Evolutionary conservation across 2,329 filamentous ascomycete species (phyloP), one percentile per base, ranked within the genome.

Genomic region (Ascochyta rabiei): DNA sequence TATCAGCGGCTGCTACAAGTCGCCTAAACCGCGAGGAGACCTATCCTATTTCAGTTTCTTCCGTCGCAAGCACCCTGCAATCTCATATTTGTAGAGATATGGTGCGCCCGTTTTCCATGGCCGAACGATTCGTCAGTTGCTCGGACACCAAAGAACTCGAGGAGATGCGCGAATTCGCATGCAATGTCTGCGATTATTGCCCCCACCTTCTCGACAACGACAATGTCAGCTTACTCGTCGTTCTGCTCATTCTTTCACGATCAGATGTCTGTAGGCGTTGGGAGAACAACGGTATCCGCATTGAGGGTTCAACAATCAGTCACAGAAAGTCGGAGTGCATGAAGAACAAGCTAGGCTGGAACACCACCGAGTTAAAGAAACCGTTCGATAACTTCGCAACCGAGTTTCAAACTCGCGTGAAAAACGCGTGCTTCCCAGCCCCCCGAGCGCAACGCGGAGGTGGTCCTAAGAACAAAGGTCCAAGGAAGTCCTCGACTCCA

Each of bases 151-250:
- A 59, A n/a, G 66, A 72, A 47, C 67, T 75, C 5, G 63, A 63
- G 34, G 60, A 66, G 24, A 63, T 74, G 62, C 71, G 69, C 23
- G 60, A 68, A 19, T 73, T 72, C 31, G 72, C 71, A 8, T 73
- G 68, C 37, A 68, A 73, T 38, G 66, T 74, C 19, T 71, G 68
- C 50, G 71, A 75, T 48, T 75, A 69, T 38, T 70, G 70, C n/a
- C 72, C 72, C 15, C 72, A 75, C 41, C 67, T 75, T 16, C 67
- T 75, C 8, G 72, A 75, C 50, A 75, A 75, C 43, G 72, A 75
- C 48, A 75, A 75, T 40, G 64, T 72, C 37, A 73, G 68, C 45
- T 61, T 75, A 3, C 67, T 75, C 8, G 66, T 74, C 8, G 68
- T 75, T 1, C 60, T 75, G 0, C 67, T 75, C 13, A 74, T 75